Evolutionary conservation across 2,329 filamentous ascomycete species (phyloP).

Genomic region (Arthrocladium fulminans): DNA sequence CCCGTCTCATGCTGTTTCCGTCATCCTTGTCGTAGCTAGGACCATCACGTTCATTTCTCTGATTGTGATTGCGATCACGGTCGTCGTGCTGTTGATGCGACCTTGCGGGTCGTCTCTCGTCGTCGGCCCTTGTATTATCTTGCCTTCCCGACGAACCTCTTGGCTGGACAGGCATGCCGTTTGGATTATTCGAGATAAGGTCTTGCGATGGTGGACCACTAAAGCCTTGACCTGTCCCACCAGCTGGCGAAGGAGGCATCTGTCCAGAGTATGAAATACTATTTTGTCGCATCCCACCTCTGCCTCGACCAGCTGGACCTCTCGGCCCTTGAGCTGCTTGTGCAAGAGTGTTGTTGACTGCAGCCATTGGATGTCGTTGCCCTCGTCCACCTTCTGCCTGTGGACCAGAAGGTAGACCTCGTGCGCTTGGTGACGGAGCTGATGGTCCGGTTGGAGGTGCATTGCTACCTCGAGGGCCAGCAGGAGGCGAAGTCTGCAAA

Average conservation of each 20-base stretch:
- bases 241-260: constrained; percentile 24
- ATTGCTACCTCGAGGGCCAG: constrained; percentile 29
- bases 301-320: constrained; percentile 32
- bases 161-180: constrained; percentile 22
- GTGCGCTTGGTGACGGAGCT: constrained; percentile 28
- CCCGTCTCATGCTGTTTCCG: no score
- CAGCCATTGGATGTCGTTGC: constrained; percentile 35
- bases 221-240: constrained; percentile 20
- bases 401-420: constrained; percentile 31
- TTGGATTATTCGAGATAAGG: constrained; percentile 26
- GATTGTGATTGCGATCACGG: constrained; percentile 11
- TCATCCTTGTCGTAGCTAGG: constrained; percentile 11
- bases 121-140: constrained; percentile 17
- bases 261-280: constrained; percentile 16
- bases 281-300: constrained; percentile 28
- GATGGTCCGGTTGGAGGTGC: constrained; percentile 28
- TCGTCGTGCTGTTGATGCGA: constrained; percentile 18
- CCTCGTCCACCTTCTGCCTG: constrained; percentile 33
- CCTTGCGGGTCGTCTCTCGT: constrained; percentile 19
- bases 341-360: constrained; percentile 40
- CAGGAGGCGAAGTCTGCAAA: constrained; percentile 26
- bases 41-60: constrained; percentile 16
- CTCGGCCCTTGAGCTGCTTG: constrained; percentile 31
- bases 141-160: constrained; percentile 17
- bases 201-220: constrained; percentile 25